Conservation (phyloP, 2,329 filamentous ascomycete species). For the Monosporascus sp. region DNA sequence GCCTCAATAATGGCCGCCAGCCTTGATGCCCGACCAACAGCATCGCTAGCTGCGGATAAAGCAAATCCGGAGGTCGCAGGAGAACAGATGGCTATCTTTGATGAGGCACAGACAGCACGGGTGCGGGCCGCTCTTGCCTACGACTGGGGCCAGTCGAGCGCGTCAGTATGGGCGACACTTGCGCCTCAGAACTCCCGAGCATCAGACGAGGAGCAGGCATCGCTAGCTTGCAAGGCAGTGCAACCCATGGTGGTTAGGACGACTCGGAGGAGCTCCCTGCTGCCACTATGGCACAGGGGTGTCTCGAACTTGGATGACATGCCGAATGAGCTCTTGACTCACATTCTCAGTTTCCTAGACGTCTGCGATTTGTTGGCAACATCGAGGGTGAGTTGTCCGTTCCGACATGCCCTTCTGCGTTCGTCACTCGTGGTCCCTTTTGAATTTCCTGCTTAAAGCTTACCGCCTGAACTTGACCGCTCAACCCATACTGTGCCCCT, state of each 20-base stretch:
- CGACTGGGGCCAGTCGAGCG: not conserved
- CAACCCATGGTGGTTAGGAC: conserved; percentile 4
- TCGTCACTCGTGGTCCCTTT: not conserved
- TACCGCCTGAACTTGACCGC: too few species aligned
- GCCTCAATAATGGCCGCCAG: conserved; percentile 18
- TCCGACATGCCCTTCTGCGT: not conserved
- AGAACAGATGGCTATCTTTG: not conserved
- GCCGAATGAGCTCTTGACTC: conserved; percentile 52
- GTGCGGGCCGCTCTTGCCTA: conserved; percentile 6
- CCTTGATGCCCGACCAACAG: conserved; percentile 26
- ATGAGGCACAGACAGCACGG: conserved; percentile 10
- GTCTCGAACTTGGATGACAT: conserved; percentile 32
- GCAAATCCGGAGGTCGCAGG: conserved; percentile 5
- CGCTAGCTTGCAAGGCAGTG: conserved; percentile 1
- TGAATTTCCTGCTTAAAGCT: not conserved
- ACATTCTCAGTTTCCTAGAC: conserved; percentile 51
- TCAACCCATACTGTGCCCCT: too few species aligned
- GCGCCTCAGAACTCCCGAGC: not conserved
- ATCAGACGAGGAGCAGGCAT: not conserved
- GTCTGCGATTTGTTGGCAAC: conserved; percentile 50
- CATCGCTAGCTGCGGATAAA: conserved; percentile 3
- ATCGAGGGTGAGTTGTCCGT: conserved; percentile 44
- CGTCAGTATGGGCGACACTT: not conserved
- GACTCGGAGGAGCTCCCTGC: conserved; percentile 8
- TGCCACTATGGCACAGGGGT: conserved; percentile 18